Conservation (phyloP, 164 flowering plant genomes). For the Chimonanthus praecox region DNA sequence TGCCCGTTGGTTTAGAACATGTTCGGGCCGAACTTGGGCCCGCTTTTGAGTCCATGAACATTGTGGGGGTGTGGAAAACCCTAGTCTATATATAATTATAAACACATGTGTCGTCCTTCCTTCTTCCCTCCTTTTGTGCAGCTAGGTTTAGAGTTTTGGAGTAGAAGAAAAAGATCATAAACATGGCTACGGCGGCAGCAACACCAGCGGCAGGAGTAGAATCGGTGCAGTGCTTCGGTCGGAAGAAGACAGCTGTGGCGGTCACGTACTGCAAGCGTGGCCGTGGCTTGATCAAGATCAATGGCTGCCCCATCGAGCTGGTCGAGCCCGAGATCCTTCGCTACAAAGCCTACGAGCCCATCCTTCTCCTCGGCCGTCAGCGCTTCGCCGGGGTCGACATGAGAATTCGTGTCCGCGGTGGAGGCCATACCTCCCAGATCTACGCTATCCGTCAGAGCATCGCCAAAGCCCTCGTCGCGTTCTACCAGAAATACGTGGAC, state of each 20-base stretch:
- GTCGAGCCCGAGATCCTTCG: conserved; percentile 21
- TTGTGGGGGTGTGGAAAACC: background rate
- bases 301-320: conserved; percentile 20
- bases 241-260: conserved; percentile 20
- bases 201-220: background rate
- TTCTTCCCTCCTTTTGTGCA: background rate
- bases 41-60: background rate
- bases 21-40: background rate
- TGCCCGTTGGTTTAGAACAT: too few species aligned
- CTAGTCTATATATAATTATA: background rate
- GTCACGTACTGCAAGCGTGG: conserved; percentile 20
- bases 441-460: conserved; percentile 22
- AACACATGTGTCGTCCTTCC: background rate
- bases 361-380: conserved; percentile 19
- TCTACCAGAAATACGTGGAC: conserved; percentile 25
- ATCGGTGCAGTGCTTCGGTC: conserved; percentile 23
- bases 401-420: conserved; percentile 15
- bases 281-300: conserved; percentile 18
- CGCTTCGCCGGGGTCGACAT: conserved; percentile 21
- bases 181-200: background rate
- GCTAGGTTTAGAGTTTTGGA: background rate
- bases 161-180: background rate
- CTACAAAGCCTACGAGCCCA: conserved; percentile 21
- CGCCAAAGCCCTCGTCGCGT: conserved; percentile 22
- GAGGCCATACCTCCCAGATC: conserved; percentile 16